Base-by-base conservation (phyloP, 2,329 filamentous ascomycete genomes). In the Blastomyces parvus region DNA sequence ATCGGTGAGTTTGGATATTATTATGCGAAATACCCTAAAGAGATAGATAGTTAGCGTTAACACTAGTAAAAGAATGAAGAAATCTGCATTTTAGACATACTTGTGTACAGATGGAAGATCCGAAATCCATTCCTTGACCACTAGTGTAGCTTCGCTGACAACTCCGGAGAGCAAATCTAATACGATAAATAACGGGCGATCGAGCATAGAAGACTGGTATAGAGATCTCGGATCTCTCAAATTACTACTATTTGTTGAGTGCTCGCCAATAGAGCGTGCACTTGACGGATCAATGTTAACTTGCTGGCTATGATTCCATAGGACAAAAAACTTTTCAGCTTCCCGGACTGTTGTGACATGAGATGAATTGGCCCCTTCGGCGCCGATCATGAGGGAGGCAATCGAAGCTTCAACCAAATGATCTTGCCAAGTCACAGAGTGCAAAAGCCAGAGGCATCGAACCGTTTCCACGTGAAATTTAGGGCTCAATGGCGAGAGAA, bases 401-500 rank as follows among this genome's bases (percentile, higher is more conserved):
- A 96, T 84, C 0, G 89, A 85, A 30, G 90, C 90, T 74, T 96
- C 92, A 4, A 96, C 87, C 56, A 91, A 85, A 60, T 88, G 86
- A 68, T 87, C 86, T 1, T 82, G 78, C 48, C 82, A 78, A 1
- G 87, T 84, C 14, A 96, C 82, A 0, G 86, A 83, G 30, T 97
- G 91, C 60, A 99, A 78, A 67, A 91, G 86, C 90, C 94, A 96
- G 48, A 99, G 79, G 68, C 86, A 88, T 63, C 89, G 86, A 9
- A 95, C 90, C 22, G 91, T 88, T 77, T 99, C 95, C 40, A 99
- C 92, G 71, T 97, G 94, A 68, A 93, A 95, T 72, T 96, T 96
- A 0, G 92, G 91, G 66, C 88, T 87, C 14, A 86, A 82, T n/a
- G 90, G 87, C 0, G 91, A 89, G 48, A 99, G 77, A 70, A 90